Percentiles rank a stretch among this genome's conserved stretches.
These are phyloP conservation scores for Flaveria bidentis DNA, from an alignment of 129 eudicot species.

Conservation along the genomic window DNA sequence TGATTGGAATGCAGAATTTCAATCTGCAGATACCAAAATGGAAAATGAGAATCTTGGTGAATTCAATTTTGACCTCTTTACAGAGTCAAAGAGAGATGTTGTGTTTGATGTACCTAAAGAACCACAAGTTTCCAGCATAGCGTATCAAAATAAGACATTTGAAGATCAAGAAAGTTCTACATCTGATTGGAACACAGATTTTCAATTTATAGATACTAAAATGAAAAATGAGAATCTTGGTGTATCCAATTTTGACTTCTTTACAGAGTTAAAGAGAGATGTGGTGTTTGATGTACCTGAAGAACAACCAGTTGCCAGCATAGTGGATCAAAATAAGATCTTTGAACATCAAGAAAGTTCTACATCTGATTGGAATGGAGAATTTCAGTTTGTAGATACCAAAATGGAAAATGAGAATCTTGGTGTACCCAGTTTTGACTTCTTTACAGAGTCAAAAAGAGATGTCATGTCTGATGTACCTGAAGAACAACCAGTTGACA, in stretches of 20 bases:
- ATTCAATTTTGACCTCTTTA: constrained; percentile 38
- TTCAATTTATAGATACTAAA: constrained; percentile 50
- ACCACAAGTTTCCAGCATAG: constrained; percentile 20
- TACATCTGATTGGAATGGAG: constrained; percentile 65
- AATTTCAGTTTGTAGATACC: constrained; percentile 54
- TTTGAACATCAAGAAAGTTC: constrained; percentile 36
- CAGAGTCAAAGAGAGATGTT: too few relatives aligned
- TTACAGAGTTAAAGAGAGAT: constrained; percentile 38
- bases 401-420: constrained; percentile 34
- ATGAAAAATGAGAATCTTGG: constrained; percentile 31
- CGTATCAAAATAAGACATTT: constrained; percentile 28
- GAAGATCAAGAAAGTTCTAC: constrained; percentile 36
- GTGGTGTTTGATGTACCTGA: constrained; percentile 21
- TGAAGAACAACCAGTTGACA: constrained; percentile 34
- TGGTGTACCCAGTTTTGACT: constrained; percentile 43
- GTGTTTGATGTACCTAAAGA: too few relatives aligned
- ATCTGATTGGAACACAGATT: constrained; percentile 69
- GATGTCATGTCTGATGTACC: constrained; percentile 24
- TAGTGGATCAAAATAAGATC: constrained; percentile 24
- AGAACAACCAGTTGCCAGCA: constrained; percentile 39
- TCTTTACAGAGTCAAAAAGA: constrained; percentile 43
- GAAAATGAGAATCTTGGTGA: constrained; percentile 38
- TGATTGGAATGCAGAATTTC: constrained; percentile 76
- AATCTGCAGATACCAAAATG: constrained; percentile 41
- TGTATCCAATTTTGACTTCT: constrained; percentile 47